These are phyloP conservation scores for Boletus mariae DNA, from an alignment of 1,284 basidiomycete species.

Conservation along the genomic window DNA sequence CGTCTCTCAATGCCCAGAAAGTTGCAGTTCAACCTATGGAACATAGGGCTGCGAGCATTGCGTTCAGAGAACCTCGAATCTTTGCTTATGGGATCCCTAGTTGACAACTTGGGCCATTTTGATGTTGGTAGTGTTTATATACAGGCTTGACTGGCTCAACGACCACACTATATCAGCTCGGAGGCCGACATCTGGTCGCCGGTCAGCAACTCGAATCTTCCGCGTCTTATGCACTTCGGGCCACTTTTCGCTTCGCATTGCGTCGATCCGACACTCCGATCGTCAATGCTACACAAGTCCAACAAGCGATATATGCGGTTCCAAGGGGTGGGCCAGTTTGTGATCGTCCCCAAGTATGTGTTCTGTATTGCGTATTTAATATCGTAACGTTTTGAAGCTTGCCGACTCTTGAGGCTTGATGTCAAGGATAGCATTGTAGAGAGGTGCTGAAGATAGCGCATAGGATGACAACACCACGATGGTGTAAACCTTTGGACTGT, in stretches of 20 bases:
- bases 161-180: not conserved
- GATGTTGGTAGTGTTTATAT: not conserved
- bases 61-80: not conserved
- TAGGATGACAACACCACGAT: not conserved
- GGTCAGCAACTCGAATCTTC: not conserved
- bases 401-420: not conserved
- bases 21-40: too few relatives aligned
- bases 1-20: too few relatives aligned
- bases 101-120: not conserved
- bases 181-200: not conserved
- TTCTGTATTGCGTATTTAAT: too few relatives aligned
- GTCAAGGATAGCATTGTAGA: not conserved
- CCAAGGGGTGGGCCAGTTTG: not conserved
- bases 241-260: too few relatives aligned
- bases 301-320: not conserved
- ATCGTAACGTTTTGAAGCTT: not conserved
- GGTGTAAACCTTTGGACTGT: not conserved
- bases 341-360: not conserved
- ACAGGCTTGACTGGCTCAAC: not conserved
- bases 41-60: too few relatives aligned
- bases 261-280: too few relatives aligned
- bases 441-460: too few relatives aligned
- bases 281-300: not conserved
- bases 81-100: not conserved
- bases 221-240: too few relatives aligned